Evolutionary conservation across 208 protist genomes (phyloP), one percentile per base, ranked within the genome.

Genomic region (Phytomonas sp.): DNA sequence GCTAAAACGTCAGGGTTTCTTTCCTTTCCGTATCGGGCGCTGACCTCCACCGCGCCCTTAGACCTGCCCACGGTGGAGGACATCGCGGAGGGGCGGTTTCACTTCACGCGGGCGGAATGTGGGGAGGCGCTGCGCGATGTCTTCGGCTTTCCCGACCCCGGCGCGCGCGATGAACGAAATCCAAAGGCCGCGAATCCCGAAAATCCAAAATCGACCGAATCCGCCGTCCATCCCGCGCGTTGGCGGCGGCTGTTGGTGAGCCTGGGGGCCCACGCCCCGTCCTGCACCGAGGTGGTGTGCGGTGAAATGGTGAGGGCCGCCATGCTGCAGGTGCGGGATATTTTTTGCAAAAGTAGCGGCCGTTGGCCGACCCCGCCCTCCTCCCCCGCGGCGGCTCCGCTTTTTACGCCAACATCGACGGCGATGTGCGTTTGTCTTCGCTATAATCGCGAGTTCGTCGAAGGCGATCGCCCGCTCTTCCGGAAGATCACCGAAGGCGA

Each of bases 371-470:
- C 16, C 1, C 11, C 45, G 2, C 19, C 31, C 10, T 34, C 64
- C 11, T 34, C 64, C 29, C 19, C 26, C 2, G 45, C 45, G 4
- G 5, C 64, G 36, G 16, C 10, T 23, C 11, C 45, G 64, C 11
- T 63, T 4, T 75, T 75, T 29, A 79, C 64, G 60, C 66, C 37
- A 33, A 77, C 49, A 23, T 76, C 32, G 7, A 62, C 71, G 16
- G 64, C 64, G 45, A n/a, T 87, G 59, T 78, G 80, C n/a, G 31
- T 93, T 34, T 90, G 81, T 34, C 72, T 83, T 14, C 79, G 85
- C 66, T 95, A 93, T 78, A 95, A 95, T 73, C 78, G 60, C 26
- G 87, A 95, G 76, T 80, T 91, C 67, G 84, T 92, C 32, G 71
- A 83, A 29, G 87, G 83, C 0, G 73, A 79, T 56, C 79, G 88